These are phyloP conservation scores for Schizopora paradoxa DNA, from an alignment of 1,284 basidiomycete genomes.

Conservation along the genomic window DNA sequence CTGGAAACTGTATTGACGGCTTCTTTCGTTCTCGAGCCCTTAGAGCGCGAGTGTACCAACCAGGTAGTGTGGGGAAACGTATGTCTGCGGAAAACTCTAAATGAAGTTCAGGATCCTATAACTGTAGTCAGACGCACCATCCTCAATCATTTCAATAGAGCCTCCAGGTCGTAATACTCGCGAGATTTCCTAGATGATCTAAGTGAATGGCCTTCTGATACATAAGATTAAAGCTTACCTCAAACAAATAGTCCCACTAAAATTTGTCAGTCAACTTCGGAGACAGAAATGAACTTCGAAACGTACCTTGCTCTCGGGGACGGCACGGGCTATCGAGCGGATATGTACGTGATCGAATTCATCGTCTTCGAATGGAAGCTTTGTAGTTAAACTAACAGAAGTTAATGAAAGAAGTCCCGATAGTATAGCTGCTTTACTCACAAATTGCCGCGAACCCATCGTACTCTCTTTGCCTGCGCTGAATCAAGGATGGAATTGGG, in stretches of 20 bases:
- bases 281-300: constrained; percentile 11
- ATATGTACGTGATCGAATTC: constrained; percentile 76
- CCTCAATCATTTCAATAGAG: constrained; percentile 64
- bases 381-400: constrained; percentile 54
- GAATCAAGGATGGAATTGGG: constrained; percentile 45
- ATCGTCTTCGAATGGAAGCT: constrained; percentile 71
- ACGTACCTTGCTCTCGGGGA: constrained; percentile 61
- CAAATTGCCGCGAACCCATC: constrained; percentile 75
- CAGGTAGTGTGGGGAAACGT: constrained; percentile 56
- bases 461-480: constrained; percentile 47
- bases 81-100: constrained; percentile 39
- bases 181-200: constrained; percentile 52
- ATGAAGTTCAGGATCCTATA: constrained; percentile 1
- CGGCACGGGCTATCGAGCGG: constrained; percentile 53
- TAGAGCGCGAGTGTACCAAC: constrained; percentile 62
- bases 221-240: constrained; percentile 37
- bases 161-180: constrained; percentile 64
- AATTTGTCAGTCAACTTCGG: background rate
- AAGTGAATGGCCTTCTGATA: background rate
- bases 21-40: constrained; percentile 41
- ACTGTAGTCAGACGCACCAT: constrained; percentile 42
- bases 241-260: constrained; percentile 65
- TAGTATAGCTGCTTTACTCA: constrained; percentile 30
- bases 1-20: constrained; percentile 44
- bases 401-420: background rate